A percentile compares a stretch with the other conserved stretches of the same genome.
Conservation (phyloP, 345 rosid genomes). For the Cochlearia excelsa region DNA sequence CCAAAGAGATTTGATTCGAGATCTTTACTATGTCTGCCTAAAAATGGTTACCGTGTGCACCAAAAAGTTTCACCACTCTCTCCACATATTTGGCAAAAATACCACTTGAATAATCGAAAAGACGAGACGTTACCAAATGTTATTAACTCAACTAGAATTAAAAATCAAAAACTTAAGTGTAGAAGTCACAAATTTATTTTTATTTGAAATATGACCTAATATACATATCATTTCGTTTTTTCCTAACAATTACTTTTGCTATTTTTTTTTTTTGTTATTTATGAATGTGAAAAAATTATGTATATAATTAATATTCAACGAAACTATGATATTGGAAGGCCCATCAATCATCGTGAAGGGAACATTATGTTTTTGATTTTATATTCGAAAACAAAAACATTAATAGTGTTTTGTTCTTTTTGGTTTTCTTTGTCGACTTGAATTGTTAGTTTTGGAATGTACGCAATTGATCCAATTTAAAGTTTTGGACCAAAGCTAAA, state of each 20-base stretch:
- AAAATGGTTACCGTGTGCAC: constrained; percentile 27
- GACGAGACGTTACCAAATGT: constrained; percentile 5
- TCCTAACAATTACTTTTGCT: too few species aligned
- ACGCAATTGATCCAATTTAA: constrained; percentile 21
- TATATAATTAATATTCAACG: not conserved
- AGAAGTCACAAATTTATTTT: too few species aligned
- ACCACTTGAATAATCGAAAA: constrained; percentile 22
- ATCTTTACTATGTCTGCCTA: constrained; percentile 31
- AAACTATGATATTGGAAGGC: constrained; percentile 10
- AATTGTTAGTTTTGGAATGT: constrained; percentile 27
- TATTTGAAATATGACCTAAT: too few species aligned
- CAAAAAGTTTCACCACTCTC: constrained; percentile 21
- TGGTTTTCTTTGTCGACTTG: constrained; percentile 24
- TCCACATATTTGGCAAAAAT: constrained; percentile 17
- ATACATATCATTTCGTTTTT: too few species aligned
- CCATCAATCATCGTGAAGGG: constrained; percentile 20
- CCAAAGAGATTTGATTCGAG: constrained; percentile 35
- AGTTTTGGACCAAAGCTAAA: constrained; percentile 30
- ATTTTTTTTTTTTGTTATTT: not conserved
- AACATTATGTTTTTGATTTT: not conserved
- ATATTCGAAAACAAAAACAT: not conserved
- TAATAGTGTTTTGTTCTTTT: constrained; percentile 28
- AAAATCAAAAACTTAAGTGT: too few species aligned
- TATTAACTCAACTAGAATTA: too few species aligned
- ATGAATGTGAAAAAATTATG: constrained; percentile 1